phyloP scores from a whole-genome alignment of 176 grass and related monocot genomes.

The Carex littledalei region DNA sequence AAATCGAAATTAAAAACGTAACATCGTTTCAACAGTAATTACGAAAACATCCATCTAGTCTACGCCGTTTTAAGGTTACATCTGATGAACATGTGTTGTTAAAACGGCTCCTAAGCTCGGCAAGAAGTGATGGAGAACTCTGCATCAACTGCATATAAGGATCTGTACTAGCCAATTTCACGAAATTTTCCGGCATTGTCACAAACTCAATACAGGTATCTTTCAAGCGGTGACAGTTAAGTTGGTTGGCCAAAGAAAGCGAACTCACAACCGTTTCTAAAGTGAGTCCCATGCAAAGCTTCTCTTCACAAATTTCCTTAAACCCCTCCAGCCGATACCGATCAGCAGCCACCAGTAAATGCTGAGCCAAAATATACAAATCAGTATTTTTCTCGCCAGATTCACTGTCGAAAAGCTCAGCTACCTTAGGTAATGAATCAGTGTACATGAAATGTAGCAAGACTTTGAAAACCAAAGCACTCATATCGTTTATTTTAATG shows the following conservation, averaged over 20 bases:
- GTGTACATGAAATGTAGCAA: slow-evolving; percentile 38
- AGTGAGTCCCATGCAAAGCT: background rate
- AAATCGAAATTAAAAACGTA: no score
- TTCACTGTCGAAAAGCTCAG: background rate
- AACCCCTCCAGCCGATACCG: slow-evolving; percentile 36
- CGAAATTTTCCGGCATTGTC: slow-evolving; percentile 2
- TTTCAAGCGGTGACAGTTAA: slow-evolving; percentile 19
- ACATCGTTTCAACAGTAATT: no score
- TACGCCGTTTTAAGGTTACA: background rate
- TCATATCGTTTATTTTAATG: slow-evolving; percentile 28
- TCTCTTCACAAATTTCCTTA: slow-evolving; percentile 35
- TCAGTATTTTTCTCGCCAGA: background rate
- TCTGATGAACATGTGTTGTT: background rate
- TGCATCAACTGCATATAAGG: slow-evolving; percentile 17
- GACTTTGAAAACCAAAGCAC: slow-evolving; percentile 23
- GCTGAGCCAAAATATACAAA: slow-evolving; percentile 22
- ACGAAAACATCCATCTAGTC: background rate
- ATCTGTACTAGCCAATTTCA: background rate
- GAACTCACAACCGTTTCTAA: background rate
- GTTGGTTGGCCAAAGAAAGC: slow-evolving; percentile 4
- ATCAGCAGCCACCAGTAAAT: slow-evolving; percentile 46
- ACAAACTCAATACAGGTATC: slow-evolving; percentile 25
- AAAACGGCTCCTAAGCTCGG: slow-evolving; percentile 5
- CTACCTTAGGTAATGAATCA: slow-evolving; percentile 4
- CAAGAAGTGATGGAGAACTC: slow-evolving; percentile 15